Conservation (phyloP, 108 stramenopile species). For the Skeletonema tropicum region DNA sequence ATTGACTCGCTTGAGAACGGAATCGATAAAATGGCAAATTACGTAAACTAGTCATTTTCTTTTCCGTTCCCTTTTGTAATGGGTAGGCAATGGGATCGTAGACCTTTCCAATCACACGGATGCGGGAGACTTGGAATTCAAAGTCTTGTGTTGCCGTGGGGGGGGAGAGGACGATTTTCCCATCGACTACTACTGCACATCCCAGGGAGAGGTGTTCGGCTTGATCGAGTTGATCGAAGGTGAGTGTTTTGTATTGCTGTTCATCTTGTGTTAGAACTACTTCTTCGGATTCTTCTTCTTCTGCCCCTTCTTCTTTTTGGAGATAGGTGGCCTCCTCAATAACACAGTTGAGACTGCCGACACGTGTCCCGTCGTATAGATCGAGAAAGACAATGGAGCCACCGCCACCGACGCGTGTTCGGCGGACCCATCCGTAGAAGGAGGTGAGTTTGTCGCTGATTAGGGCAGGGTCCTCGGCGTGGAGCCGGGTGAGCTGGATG, state of each 20-base stretch:
- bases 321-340: conserved; percentile 33
- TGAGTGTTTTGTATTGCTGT: conserved; percentile 40
- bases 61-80: conserved; percentile 69
- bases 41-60: conserved; percentile 62
- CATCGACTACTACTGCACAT: conserved; percentile 55
- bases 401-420: conserved; percentile 60
- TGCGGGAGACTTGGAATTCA: conserved; percentile 52
- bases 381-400: conserved; percentile 70
- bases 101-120: conserved; percentile 64
- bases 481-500: conserved; percentile 43
- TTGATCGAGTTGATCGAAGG: conserved; percentile 57
- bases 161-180: conserved; percentile 61
- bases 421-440: conserved; percentile 69
- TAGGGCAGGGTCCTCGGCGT: conserved; percentile 25
- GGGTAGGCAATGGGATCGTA: conserved; percentile 62
- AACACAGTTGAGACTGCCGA: conserved; percentile 58
- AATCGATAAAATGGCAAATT: conserved; percentile 60
- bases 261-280: conserved; percentile 44
- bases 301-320: not conserved
- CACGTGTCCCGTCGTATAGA: conserved; percentile 66
- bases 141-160: conserved; percentile 66
- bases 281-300: not conserved
- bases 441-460: conserved; percentile 34
- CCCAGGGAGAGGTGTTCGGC: conserved; percentile 56
- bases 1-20: conserved; percentile 59